phyloP scores from a whole-genome alignment of 2,329 filamentous ascomycete genomes.

The Drechslerella dactyloides region DNA sequence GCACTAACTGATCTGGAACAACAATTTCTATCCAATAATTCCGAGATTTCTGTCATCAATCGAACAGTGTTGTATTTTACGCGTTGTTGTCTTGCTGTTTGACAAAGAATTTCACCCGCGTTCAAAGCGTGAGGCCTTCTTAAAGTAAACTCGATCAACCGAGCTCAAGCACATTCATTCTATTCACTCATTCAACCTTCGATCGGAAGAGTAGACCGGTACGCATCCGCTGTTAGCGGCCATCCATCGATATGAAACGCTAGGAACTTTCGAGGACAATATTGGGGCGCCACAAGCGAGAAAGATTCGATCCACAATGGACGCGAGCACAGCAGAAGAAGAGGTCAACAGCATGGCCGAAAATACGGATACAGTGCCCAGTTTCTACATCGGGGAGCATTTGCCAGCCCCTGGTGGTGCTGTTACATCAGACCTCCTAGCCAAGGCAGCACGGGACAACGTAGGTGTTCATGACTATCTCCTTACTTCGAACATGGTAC shows the following conservation, averaged over 20 bases:
- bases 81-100: not conserved
- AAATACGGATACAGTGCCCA: constrained; percentile 9
- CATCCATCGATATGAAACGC: constrained; percentile 28
- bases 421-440: constrained; percentile 26
- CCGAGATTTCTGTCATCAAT: no score
- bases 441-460: constrained; percentile 16
- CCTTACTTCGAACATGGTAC: not conserved
- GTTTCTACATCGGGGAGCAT: constrained; percentile 47
- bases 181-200: not conserved
- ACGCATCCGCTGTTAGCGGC: not conserved
- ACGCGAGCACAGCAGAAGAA: not conserved
- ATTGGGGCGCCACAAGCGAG: constrained; percentile 4
- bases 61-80: not conserved
- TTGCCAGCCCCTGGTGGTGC: constrained; percentile 38
- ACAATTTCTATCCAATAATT: no score
- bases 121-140: not conserved
- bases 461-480: constrained; percentile 3
- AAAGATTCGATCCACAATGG: not conserved
- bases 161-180: no score
- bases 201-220: not conserved
- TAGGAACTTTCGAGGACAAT: constrained; percentile 16
- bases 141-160: not conserved
- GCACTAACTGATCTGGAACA: no score
- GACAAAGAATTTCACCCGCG: not conserved
- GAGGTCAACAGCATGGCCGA: constrained; percentile 27